Evolutionary conservation across 371 early-diverging fungal genomes (phyloP).

Genomic region (Sanchytrium tribonematis): DNA sequence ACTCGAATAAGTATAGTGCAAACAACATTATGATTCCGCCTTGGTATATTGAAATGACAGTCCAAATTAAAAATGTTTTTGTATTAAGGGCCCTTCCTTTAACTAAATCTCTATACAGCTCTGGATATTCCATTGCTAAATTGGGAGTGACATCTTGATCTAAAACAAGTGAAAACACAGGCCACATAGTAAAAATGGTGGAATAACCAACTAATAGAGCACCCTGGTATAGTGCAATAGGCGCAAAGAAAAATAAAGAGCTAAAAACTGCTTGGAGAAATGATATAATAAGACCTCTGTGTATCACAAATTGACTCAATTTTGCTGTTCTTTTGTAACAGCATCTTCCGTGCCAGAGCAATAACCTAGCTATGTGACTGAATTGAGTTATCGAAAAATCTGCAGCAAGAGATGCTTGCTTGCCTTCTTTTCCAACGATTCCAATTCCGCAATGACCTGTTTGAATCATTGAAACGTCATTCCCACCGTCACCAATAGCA

Average conservation of each 20-base stretch:
- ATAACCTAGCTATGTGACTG: conserved; percentile 45
- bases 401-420: conserved; percentile 86
- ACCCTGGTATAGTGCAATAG: conserved; percentile 82
- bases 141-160: conserved; percentile 74
- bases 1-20: conserved; percentile 70
- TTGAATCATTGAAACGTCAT: conserved; percentile 98
- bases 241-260: conserved; percentile 87
- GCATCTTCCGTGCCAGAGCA: conserved; percentile 94
- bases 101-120: conserved; percentile 84
- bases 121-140: conserved; percentile 75
- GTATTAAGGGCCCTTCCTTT: conserved; percentile 20
- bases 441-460: conserved; percentile 94
- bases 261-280: conserved; percentile 97
- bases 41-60: conserved; percentile 85
- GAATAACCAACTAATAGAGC: conserved; percentile 52
- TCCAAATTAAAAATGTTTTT: conserved; percentile 76
- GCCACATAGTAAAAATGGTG: conserved; percentile 86
- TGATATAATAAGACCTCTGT: conserved; percentile 88
- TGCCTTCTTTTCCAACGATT: conserved; percentile 95
- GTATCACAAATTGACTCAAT: conserved; percentile 92
- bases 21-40: conserved; percentile 84
- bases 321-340: conserved; percentile 82
- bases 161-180: conserved; percentile 79
- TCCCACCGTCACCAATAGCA: conserved; percentile 97
- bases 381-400: conserved; percentile 90